Evolutionary conservation across 2,329 filamentous ascomycete genomes (phyloP), one percentile per base, ranked within the genome.

Genomic region (Lecanicillium sp.): DNA sequence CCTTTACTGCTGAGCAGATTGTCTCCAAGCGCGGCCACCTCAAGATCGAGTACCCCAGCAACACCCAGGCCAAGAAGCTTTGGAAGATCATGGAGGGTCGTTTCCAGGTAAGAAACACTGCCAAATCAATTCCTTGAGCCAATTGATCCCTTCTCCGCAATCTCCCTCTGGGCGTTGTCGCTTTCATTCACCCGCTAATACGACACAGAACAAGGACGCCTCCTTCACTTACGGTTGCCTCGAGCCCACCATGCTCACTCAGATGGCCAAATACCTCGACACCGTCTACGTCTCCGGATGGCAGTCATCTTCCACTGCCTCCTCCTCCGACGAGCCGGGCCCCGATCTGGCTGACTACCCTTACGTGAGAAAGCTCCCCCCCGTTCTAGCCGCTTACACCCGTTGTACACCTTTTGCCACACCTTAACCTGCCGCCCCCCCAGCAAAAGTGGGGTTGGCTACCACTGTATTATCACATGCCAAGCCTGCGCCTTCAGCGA

Each of bases 231-330:
- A 96, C 65, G 93, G 93, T 62, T 97, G 93, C 71, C 77, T 98
- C 55, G 93, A 98, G 65, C 93, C 93, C 10, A 95, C 95, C 49
- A 96, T 96, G 87, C 80, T 98, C 65, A 97, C 93, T 23, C 93
- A 98, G 69, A 98, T 98, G 93, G 91, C 91, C 60, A 95, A 97
- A 71, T 97, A 94, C 68, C 78, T 98, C 53, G 93, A 98, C 65
- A 98, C 93, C 27, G 88, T 98, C 65, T 98, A 98, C 67, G 93
- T 98, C 53, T 97, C 93, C 47, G 93, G 93, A 55, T 98, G 93
- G 93, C 93, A 98, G 71, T 95, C 88, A 55, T 97, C 91, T 2
- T 96, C 90, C 20, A 98, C 93, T 7, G 93, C 93, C 42, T 96
- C 91, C 3, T 81, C 90, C 2, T 91, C 90, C 6, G 90, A 98